phyloP scores from a whole-genome alignment of 495 filamentous ascomycete genomes.

The Talaromyces liani region DNA sequence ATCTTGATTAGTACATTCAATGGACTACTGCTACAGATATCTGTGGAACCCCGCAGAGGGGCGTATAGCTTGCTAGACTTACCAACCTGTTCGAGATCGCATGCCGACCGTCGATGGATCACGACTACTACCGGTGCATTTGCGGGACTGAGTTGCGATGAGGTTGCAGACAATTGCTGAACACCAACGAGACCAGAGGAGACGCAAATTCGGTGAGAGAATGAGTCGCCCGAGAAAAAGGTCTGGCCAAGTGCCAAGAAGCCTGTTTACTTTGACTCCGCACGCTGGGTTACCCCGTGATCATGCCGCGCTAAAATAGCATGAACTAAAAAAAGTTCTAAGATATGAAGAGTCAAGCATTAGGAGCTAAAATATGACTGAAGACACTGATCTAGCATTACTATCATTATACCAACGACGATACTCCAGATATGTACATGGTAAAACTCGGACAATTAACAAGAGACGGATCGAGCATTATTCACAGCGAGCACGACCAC shows the following conservation, averaged over 20 bases:
- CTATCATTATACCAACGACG: slow-evolving; percentile 8
- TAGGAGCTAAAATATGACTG: not conserved
- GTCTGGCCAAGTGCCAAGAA: not conserved
- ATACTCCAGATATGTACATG: slow-evolving; percentile 8
- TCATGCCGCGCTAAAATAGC: not conserved
- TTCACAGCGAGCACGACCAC: slow-evolving; percentile 1
- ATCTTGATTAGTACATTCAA: not conserved
- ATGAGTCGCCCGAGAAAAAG: not conserved
- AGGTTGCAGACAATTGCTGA: not conserved
- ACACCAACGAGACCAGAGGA: not conserved
- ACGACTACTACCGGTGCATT: slow-evolving; percentile 1
- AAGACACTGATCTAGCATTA: slow-evolving; percentile 1
- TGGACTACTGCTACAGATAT: not conserved
- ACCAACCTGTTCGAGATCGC: slow-evolving; percentile 49
- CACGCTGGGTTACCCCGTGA: not conserved
- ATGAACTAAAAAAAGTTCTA: not conserved
- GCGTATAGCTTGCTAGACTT: slow-evolving; percentile 7
- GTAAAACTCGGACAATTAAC: not conserved
- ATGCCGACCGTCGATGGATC: slow-evolving; percentile 22
- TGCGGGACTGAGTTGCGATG: not conserved
- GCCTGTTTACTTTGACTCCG: not conserved
- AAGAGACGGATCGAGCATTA: not conserved
- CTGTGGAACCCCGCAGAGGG: not conserved
- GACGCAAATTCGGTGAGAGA: not conserved
- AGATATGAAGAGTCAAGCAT: not conserved